Evolutionary conservation across 805 yeast genomes (phyloP), one percentile per base, ranked within the genome.

Genomic region (Sugiyamaella floridensis): DNA sequence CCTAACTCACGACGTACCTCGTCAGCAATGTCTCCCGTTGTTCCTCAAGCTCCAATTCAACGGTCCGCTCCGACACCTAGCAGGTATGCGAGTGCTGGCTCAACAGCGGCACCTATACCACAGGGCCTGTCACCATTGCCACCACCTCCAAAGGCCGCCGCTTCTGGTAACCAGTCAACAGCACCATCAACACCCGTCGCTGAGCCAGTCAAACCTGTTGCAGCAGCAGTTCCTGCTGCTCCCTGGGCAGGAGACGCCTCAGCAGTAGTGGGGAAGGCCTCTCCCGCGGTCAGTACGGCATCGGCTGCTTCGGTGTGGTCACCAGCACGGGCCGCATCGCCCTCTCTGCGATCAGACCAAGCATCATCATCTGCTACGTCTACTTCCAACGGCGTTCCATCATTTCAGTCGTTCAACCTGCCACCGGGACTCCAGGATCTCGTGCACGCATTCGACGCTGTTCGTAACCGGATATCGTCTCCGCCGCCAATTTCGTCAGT

Each of bases 401-500:
- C 63, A 10, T 48, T 47, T 26, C 49, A 53, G 28, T 42, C 50
- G 19, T 51, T 54, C 46, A 43, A 54, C 5, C 64, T 73, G 11
- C 76, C 76, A 2, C 72, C 73, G 3, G 76, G 76, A 0, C 60
- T 72, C 20, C 73, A 68, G 53, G 75, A 70, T 48, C 60, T 72
- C 5, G 65, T 67, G 12, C 55, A 63, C 28, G 65, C 73, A 7
- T 66, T 71, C 32, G 71, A 71, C 18, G 65, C 67, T 3, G 76
- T 81, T 55, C 65, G 68, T 65, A 62, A 61, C 34, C 70, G 85
- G 43, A 65, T 80, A 40, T 66, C 66, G 32, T 73, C 77, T 49
- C 85, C 87, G 20, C 73, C 80, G 26, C 74, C 82, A 15, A 72
- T 79, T 55, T 74, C 75, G 28, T 66, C 78, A 2, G 81, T 86